A percentile compares a stretch with the other conserved stretches of the same genome.
phyloP scores from a whole-genome alignment of 371 early-diverging fungal species.

The Mucor racemosus region DNA sequence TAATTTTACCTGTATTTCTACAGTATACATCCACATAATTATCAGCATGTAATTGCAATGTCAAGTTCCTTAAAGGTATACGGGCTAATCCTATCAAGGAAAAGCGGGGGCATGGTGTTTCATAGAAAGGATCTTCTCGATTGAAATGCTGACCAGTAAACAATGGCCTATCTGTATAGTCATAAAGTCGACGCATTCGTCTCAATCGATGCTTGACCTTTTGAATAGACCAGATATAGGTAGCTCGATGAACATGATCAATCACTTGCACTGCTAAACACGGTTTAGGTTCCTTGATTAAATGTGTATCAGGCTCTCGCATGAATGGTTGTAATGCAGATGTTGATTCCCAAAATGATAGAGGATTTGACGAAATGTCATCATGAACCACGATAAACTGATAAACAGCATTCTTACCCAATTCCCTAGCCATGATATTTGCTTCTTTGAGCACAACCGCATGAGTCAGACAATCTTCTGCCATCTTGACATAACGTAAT shows the following conservation, averaged over 20 bases:
- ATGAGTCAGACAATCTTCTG: conserved; percentile 66
- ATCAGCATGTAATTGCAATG: conserved; percentile 55
- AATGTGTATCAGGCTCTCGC: conserved; percentile 51
- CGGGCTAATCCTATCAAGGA: conserved; percentile 65
- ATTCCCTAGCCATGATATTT: conserved; percentile 80
- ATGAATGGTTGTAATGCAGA: conserved; percentile 37
- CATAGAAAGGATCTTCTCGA: conserved; percentile 75
- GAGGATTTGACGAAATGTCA: conserved; percentile 43
- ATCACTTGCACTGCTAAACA: conserved; percentile 70
- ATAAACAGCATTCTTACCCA: conserved; percentile 75
- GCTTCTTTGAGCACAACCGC: conserved; percentile 80
- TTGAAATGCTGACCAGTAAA: conserved; percentile 55
- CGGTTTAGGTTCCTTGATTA: conserved; percentile 51
- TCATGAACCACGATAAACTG: conserved; percentile 75
- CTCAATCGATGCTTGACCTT: conserved; percentile 65
- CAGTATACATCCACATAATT: conserved; percentile 65
- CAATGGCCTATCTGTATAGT: conserved; percentile 67
- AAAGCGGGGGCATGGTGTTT: conserved; percentile 55
- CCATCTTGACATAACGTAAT: conserved; percentile 66
- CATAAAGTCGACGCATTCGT: conserved; percentile 75
- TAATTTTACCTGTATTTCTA: conserved; percentile 52
- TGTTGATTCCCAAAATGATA: conserved; percentile 67
- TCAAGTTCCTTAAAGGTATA: conserved; percentile 54
- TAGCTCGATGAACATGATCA: conserved; percentile 66
- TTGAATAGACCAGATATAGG: conserved; percentile 75